These are phyloP conservation scores for Eragrostis tef DNA, from an alignment of 202 grass and related monocot species.

Conservation along the genomic window DNA sequence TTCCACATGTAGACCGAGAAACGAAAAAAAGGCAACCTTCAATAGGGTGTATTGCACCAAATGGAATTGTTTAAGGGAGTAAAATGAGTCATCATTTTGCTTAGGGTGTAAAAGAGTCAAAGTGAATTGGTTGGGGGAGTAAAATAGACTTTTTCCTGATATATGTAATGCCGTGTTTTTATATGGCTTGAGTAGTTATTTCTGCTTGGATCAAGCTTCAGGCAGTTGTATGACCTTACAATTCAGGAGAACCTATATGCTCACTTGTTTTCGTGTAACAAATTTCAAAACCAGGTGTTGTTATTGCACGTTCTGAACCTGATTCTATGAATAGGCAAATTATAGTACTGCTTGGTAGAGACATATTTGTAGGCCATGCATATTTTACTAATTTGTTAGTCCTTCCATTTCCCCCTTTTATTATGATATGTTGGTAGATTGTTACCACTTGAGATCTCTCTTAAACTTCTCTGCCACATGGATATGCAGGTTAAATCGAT, in stretches of 20 bases:
- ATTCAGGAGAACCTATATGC: background rate
- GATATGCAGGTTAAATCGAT: constrained; percentile 79
- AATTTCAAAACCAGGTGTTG: background rate
- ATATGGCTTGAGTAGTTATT: background rate
- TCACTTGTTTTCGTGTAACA: constrained; percentile 1
- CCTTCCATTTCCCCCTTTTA: constrained; percentile 13
- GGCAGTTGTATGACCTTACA: background rate
- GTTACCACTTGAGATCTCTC: constrained; percentile 20
- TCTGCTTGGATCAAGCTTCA: background rate
- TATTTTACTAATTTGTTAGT: constrained; percentile 12
- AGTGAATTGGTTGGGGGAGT: no score
- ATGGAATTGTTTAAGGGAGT: no score
- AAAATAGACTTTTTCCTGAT: no score
- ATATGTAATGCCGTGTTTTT: background rate
- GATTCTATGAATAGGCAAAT: background rate
- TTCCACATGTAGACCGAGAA: no score
- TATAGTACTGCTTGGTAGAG: background rate
- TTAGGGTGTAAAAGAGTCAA: no score
- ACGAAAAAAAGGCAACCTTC: no score
- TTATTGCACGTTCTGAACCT: background rate
- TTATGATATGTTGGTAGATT: constrained; percentile 14
- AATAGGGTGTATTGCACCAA: no score
- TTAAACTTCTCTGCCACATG: constrained; percentile 41
- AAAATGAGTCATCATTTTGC: no score
- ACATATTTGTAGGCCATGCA: constrained; percentile 7